Evolutionary conservation across 192 early-diverging fungal genomes (phyloP).

Genomic region (Phycomyces blakesleeanus): DNA sequence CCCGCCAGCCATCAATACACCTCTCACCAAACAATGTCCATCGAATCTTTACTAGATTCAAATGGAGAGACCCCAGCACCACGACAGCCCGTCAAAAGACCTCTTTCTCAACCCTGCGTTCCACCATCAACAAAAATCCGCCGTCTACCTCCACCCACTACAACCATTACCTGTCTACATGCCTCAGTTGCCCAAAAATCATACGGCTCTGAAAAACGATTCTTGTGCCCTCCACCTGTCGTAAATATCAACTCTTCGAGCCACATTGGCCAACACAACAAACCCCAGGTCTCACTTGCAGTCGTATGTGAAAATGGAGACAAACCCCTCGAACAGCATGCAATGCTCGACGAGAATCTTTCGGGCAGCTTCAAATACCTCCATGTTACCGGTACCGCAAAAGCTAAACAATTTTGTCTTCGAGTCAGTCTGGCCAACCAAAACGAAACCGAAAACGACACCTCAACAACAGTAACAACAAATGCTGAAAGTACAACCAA

Average conservation of each 20-base stretch:
- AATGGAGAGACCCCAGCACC: neutral
- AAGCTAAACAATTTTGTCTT: slow-evolving; percentile 73
- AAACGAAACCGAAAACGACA: neutral
- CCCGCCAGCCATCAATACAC: neutral
- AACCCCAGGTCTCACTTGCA: slow-evolving; percentile 59
- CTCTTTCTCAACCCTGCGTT: neutral
- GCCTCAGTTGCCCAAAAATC: slow-evolving; percentile 89
- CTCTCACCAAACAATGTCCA: slow-evolving; percentile 21
- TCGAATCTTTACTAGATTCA: slow-evolving; percentile 15
- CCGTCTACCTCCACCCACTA: slow-evolving; percentile 18
- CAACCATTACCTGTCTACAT: slow-evolving; percentile 77
- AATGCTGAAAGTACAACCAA: neutral
- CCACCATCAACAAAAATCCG: neutral
- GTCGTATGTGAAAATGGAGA: slow-evolving; percentile 43
- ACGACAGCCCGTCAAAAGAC: neutral
- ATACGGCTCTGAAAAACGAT: slow-evolving; percentile 89
- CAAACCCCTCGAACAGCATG: slow-evolving; percentile 27
- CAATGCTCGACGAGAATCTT: slow-evolving; percentile 50
- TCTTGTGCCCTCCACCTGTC: slow-evolving; percentile 73
- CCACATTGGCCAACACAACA: slow-evolving; percentile 2
- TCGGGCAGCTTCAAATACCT: slow-evolving; percentile 70
- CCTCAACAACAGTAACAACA: too few species aligned
- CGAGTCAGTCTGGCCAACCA: slow-evolving; percentile 48
- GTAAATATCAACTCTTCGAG: slow-evolving; percentile 51
- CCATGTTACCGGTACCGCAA: slow-evolving; percentile 76